phyloP scores from a whole-genome alignment of 176 grass and related monocot genomes.

The Eremochloa ophiuroides region DNA sequence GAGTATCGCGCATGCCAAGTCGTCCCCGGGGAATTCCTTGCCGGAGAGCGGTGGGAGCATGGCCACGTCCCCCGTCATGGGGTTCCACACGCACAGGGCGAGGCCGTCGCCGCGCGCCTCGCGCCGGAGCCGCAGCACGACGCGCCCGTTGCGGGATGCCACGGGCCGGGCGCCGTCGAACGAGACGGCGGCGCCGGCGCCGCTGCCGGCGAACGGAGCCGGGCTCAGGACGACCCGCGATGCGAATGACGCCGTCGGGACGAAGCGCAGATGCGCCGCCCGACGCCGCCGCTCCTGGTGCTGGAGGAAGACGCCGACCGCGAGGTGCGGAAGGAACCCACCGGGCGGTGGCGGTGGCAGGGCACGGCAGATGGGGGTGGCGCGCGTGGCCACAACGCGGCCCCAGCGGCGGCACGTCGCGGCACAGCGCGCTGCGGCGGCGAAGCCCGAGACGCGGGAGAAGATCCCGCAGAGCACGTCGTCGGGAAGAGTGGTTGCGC shows the following conservation, averaged over 20 bases:
- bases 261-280: background rate
- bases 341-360: background rate
- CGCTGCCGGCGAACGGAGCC: too few species aligned
- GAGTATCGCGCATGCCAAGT: conserved; percentile 16
- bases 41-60: background rate
- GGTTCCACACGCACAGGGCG: background rate
- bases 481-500: background rate
- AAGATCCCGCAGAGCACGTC: background rate
- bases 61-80: background rate
- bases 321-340: background rate
- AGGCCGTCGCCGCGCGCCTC: background rate
- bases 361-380: background rate
- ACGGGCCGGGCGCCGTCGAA: background rate
- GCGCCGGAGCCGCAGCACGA: background rate
- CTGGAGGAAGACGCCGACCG: background rate
- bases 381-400: background rate
- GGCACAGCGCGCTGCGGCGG: background rate
- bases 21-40: too few species aligned
- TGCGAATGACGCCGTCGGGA: background rate
- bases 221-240: too few species aligned
- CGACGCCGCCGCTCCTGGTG: background rate
- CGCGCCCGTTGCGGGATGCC: background rate
- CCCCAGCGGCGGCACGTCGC: background rate
- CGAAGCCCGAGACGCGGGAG: background rate
- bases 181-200: too few species aligned